Base-by-base conservation (phyloP, 139 green algal species). In the Protoeuglena noctilucae region DNA sequence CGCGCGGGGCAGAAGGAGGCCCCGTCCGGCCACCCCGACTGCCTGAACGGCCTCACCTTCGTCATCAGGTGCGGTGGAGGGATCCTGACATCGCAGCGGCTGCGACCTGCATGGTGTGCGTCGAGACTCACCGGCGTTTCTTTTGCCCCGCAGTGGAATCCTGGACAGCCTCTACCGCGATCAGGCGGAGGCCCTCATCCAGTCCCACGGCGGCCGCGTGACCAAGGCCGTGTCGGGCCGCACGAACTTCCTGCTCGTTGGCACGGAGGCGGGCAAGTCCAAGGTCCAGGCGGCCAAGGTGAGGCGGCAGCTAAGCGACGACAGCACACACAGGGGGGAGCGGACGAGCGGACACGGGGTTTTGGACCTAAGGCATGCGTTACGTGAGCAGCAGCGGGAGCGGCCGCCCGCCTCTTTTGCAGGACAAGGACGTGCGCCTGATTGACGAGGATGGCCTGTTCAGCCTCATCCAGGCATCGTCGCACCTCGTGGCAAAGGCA, bases 401-500 rank as follows among this genome's bases (percentile, higher is more conserved):
- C n/a, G n/a, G n/a, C 39, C 39, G 39, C 39, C 39, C 39, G 12
- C 39, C n/a, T n/a, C n/a, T n/a, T n/a, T n/a, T n/a, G n/a, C n/a
- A 75, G 60, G 34, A 65, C n/a, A 78, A 85, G 43, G 56, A 51
- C 17, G 74, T 54, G 19, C 41, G 45, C 18, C 24, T 93, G 9
- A 85, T 93, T 4, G 74, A 90, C 49, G 85, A 95, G 62, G 77
- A 89, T 45, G 84, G 86, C 12, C 67, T 94, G 17, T 82, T 94
- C 40, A 54, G 61, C 0, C 63, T 94, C 23, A 70, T 93, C 25
- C n/a, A 31, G 1, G 80, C 84, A 17, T 56, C 71, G 47, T 51
- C 58, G n/a, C 26, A 58, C 34, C 34, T 43, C 34, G n/a, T n/a
- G n/a, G n/a, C n/a, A n/a, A n/a, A n/a, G n/a, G n/a, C n/a, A n/a